Evolutionary conservation across 2,329 filamentous ascomycete species (phyloP), one percentile per base, ranked within the genome.

Genomic region (Coniella vitis): DNA sequence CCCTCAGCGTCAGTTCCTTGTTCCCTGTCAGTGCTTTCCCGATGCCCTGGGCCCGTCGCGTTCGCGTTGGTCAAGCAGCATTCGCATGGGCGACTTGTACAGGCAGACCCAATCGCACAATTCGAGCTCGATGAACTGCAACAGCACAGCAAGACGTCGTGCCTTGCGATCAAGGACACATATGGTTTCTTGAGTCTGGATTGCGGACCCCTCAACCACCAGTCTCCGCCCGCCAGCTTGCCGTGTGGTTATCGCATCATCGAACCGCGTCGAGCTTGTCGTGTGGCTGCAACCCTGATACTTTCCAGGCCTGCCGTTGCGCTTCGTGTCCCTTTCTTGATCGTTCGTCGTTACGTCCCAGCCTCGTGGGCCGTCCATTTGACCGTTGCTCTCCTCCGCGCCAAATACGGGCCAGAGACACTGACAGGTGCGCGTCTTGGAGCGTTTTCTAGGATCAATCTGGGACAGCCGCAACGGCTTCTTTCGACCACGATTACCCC

Each of bases 401-500:
- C 16, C 47, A 22, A 21, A 40, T 32, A 39, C 45, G 29, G 39
- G 4, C 38, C 19, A 38, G 3, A 38, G 16, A 38, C 10, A 42
- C 39, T 42, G 25, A 42, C 25, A 10, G 13, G 17, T 19, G 39
- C 7, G 25, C 32, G 34, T 45, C n/a, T 22, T 37, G 36, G 38
- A 36, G 39, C 38, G 45, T 40, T 34, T 37, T 37, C 51, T 31
- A 53, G 43, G 38, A 47, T 45, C 37, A 31, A 22, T 45, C 46
- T 35, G 36, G n/a, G 37, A 22, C 36, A 10, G 14, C 13, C 37
- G 25, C 46, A 54, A 52, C 52, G 52, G 46, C 45, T 29, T 29
- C 10, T 29, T n/a, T 34, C 32, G 42, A 52, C 52, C 52, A 49
- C 52, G 49, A 45, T 54, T 22, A 54, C 51, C 52, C 52, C 52